phyloP scores from a whole-genome alignment of 2,329 filamentous ascomycete species.

The Rhinocladiella similis region DNA sequence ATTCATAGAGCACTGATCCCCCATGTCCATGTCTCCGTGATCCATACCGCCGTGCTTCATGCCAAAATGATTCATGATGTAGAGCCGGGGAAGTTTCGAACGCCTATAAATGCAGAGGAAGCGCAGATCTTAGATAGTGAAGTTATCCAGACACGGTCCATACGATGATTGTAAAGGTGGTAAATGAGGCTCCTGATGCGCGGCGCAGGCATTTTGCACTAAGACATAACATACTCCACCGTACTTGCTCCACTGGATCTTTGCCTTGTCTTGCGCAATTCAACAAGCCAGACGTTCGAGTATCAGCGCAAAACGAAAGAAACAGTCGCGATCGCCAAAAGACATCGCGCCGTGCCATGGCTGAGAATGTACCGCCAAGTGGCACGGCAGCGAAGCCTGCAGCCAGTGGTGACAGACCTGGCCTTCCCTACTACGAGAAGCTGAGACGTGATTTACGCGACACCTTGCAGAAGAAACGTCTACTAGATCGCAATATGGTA shows the following conservation, averaged over 20 bases:
- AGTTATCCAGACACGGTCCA: too few species aligned
- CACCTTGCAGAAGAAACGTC: slow-evolving; percentile 64
- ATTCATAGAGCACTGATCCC: slow-evolving; percentile 81
- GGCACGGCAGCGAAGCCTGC: slow-evolving; percentile 27
- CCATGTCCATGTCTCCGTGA: slow-evolving; percentile 60
- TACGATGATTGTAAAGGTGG: too few species aligned
- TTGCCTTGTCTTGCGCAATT: neutral
- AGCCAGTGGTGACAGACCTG: slow-evolving; percentile 37
- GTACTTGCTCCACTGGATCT: neutral
- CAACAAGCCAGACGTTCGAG: too few species aligned
- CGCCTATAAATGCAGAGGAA: too few species aligned
- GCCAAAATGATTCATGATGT: slow-evolving; percentile 31
- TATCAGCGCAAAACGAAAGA: too few species aligned
- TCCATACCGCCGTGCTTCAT: slow-evolving; percentile 60
- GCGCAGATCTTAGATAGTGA: too few species aligned
- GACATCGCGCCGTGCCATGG: slow-evolving; percentile 33
- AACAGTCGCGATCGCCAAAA: neutral
- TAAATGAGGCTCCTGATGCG: too few species aligned
- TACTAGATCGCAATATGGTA: slow-evolving; percentile 63
- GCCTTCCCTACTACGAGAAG: slow-evolving; percentile 70
- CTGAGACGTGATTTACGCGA: slow-evolving; percentile 67
- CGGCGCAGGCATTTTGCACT: neutral
- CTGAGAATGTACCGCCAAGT: slow-evolving; percentile 41
- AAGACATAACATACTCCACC: neutral
- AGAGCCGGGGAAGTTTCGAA: too few species aligned